Conservation (phyloP, 805 yeast genomes). For the Candida tammaniensis region DNA sequence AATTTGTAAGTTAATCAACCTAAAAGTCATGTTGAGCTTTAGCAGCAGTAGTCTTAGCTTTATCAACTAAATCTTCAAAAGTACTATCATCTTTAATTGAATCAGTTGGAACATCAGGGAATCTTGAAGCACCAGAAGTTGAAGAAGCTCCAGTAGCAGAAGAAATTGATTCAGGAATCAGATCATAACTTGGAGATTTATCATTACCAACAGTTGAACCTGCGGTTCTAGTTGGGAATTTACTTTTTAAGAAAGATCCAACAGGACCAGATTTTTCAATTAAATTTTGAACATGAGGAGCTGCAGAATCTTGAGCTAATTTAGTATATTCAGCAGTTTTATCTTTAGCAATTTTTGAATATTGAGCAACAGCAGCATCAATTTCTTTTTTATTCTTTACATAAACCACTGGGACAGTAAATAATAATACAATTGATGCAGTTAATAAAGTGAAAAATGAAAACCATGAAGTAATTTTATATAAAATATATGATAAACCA, state of each 20-base stretch:
- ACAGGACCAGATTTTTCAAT: conserved; percentile 66
- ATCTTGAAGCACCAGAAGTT: conserved; percentile 19
- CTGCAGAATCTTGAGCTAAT: conserved; percentile 39
- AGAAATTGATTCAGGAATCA: conserved; percentile 10
- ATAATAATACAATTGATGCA: conserved; percentile 55
- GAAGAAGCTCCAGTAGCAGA: conserved; percentile 19
- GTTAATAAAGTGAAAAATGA: conserved; percentile 67
- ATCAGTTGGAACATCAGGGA: conserved; percentile 41
- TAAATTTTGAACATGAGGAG: conserved; percentile 58
- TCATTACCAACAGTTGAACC: conserved; percentile 69
- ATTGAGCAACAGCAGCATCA: conserved; percentile 55
- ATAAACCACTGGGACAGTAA: conserved; percentile 76
- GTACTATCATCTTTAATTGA: conserved; percentile 17
- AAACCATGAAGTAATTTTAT: conserved; percentile 72
- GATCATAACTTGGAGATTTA: conserved; percentile 46
- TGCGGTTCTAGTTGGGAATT: conserved; percentile 67
- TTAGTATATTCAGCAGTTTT: conserved; percentile 46
- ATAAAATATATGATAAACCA: conserved; percentile 58
- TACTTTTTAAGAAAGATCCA: conserved; percentile 54
- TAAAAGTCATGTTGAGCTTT: conserved; percentile 9
- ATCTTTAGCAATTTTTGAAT: conserved; percentile 44
- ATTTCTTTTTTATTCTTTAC: conserved; percentile 72
- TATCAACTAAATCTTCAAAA: conserved; percentile 23
- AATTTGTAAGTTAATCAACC: background rate
- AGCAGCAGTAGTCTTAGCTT: conserved; percentile 17